Base-by-base conservation (phyloP, 768 basidiomycete species). In the Tylopilus cervinicoccineus region DNA sequence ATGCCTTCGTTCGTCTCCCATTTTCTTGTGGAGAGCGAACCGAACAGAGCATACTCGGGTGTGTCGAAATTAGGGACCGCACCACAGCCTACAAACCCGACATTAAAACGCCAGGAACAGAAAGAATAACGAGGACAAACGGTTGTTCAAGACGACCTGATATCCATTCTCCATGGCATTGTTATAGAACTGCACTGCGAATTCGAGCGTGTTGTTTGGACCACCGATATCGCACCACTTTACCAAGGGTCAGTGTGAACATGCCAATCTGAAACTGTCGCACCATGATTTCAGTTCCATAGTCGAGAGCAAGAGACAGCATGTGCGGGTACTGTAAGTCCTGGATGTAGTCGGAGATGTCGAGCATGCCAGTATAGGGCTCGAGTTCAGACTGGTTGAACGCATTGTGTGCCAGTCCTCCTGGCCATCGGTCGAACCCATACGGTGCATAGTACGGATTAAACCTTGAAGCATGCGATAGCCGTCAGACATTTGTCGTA, bases 1-100 rank as follows among this genome's bases (percentile, higher is more conserved):
- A 83, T 74, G 23, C 79, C 81, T 51, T 80, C 82, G 28, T 64
- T 78, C 11, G 73, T 78, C 56, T 83, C 81, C 82, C 81, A 83
- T 28, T 65, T 72, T 20, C 62, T 61, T 0, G 74, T 68, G 23
- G 77, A 75, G 20, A 76, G 68, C 5, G 74, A 69, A 14, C 71
- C 72, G 34, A 77, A 80, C 1, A 65, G 64, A 2, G 70, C 67
- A 47, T 80, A 80, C 52, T 82, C 81, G 0, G 81, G 79, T 0
- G 79, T 80, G 47, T 76, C 74, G 48, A 79, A 79, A 47, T 80
- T 77, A 1, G 78, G 75, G 0, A 73, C 70, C 9, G 70, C 70
- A 22, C 73, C 74, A 49, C 79, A 78, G 8, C 76, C 76, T 79
- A 41, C 22, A 7, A 22, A 2, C 38, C 2, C 20, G 10, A 42